Evolutionary conservation across 805 yeast species (phyloP), one percentile per base, ranked within the genome.

Genomic region (Helenozyma baotianmanensis): DNA sequence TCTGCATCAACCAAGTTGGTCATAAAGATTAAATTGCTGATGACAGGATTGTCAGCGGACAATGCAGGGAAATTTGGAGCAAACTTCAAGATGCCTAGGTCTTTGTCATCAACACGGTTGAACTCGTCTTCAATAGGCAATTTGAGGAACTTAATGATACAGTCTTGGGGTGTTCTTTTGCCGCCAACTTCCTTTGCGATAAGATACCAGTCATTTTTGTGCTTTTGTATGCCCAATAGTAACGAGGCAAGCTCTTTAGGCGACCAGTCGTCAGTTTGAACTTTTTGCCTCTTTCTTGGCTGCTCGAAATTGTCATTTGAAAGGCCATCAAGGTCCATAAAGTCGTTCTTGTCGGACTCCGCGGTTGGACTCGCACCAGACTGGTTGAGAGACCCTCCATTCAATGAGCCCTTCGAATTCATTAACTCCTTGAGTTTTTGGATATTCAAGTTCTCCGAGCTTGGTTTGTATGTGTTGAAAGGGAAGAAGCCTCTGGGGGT

Each of bases 401-500:
- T n/a, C n/a, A n/a, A n/a, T 6, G 12, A 23, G 17, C 28, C 33
- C 16, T 24, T 25, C 7, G 19, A 17, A 31, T 39, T 43, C 38
- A 56, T 42, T 25, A 64, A 40, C 34, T 47, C 53, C 41, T 56
- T 64, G 30, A 63, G 45, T 33, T 55, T 64, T 7, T 49, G 51
- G 21, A 54, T 64, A 60, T 60, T 74, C 51, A 55, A 53, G 58
- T 67, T 22, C 14, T 80, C 78, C 3, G 76, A 69, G 9, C 80
- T 76, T 27, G 80, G 74, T 40, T 80, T 82, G 60, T 78, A 84
- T 17, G 89, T 78, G 54, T 87, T 89, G 60, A 87, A 89, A 13
- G 97, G 97, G 54, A 86, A 88, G 48, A 87, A 63, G 0, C 97
- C 97, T 43, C 95, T 70, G 30, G 97, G 97, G 0, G 95, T 84